Evolutionary conservation across 2,329 filamentous ascomycete genomes (phyloP).

Genomic region (Aspergillus sergii): DNA sequence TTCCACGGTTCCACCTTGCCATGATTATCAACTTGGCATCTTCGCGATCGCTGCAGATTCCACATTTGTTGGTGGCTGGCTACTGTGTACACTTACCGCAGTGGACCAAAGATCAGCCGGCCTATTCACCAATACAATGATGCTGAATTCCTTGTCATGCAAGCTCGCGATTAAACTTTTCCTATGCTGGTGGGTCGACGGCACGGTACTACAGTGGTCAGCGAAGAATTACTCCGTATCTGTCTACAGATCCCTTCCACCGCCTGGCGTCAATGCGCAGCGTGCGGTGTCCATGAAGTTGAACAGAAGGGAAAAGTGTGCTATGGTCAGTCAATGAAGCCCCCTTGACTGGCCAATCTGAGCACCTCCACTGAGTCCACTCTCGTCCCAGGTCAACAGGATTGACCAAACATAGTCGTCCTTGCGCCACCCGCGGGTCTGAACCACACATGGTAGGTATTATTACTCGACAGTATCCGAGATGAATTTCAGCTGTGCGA

Average conservation of each 20-base stretch:
- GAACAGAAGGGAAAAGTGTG: neutral
- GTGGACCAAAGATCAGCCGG: slow-evolving; percentile 11
- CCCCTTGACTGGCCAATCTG: slow-evolving; percentile 2
- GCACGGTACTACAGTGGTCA: neutral
- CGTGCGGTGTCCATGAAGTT: neutral
- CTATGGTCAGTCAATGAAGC: slow-evolving; percentile 5
- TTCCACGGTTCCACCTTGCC: slow-evolving; percentile 3
- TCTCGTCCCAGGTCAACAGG: slow-evolving; percentile 3
- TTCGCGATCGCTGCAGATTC: slow-evolving; percentile 9
- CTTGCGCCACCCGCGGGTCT: slow-evolving; percentile 11
- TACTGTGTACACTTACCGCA: slow-evolving; percentile 5
- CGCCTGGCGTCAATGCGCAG: neutral
- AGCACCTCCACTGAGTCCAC: slow-evolving; percentile 2
- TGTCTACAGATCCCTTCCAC: neutral
- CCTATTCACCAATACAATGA: neutral
- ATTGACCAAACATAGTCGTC: slow-evolving; percentile 9
- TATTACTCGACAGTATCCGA: slow-evolving; percentile 8
- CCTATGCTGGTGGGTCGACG: neutral
- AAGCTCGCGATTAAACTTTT: neutral
- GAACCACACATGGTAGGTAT: slow-evolving; percentile 7
- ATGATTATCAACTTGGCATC: slow-evolving; percentile 14
- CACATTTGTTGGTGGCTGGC: slow-evolving; percentile 17
- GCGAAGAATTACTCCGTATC: slow-evolving; percentile 3
- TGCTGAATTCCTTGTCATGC: neutral
- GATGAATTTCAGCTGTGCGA: slow-evolving; percentile 4